Base-by-base conservation (phyloP, 164 flowering plant species). In the Buxus sempervirens region DNA sequence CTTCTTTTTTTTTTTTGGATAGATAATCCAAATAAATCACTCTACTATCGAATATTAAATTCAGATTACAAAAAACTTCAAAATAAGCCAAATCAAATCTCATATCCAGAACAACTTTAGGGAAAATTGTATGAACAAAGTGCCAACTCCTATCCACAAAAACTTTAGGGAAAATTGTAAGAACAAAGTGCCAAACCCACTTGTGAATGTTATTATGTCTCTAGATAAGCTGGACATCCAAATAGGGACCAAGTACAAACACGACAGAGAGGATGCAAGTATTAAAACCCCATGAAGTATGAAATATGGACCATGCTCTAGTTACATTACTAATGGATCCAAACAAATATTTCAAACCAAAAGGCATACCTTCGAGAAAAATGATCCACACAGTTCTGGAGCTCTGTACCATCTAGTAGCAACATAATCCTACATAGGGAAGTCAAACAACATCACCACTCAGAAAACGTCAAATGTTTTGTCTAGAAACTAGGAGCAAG, bases 341-440 rank as follows among this genome's bases (percentile, higher is more conserved):
- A 12, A 49, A 45, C 20, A 68, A 12, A 27, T 10, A 49, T 21
- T 18, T 5, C 58, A 24, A 16, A 23, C 13, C 27, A n/a, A 21
- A 63, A 68, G 23, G 38, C 53, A 72, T 81, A 87, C 91, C 91
- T 83, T 87, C 32, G 85, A 78, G 68, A 69, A 84, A 75, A 87
- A 87, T 20, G 91, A 87, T 62, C 91, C 91, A 72, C 91, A 87
- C 38, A 87, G 78, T 76, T 87, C 91, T 14, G 91, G 91, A 61
- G 91, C 91, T 70, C 91, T 82, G 66, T 87, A 87, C 91, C 91
- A 87, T 79, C 91, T 81, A 38, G 91, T 87, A 24, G 91, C 91
- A 73, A 87, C 89, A 73, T 87, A 87, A 62, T 87, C 91, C 91
- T 87, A 79, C 60, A 73, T 27, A 18, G 41, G 16, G 27, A 4